Conservation (phyloP, 208 protist species). For the Acanthamoeba sp. region DNA sequence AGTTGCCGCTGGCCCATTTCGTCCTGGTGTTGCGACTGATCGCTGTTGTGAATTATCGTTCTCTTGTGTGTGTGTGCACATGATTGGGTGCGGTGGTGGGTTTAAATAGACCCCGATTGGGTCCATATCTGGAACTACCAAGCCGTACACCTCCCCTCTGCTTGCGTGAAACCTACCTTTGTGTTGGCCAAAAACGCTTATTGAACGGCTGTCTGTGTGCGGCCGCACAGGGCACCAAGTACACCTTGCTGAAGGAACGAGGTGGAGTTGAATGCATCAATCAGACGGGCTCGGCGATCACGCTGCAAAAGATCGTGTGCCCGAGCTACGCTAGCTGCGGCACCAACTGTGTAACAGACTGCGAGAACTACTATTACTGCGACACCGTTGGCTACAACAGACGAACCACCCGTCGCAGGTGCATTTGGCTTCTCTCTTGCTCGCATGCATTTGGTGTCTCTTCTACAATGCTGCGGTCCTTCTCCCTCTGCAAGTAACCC, state of each 20-base stretch:
- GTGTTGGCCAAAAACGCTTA: no score
- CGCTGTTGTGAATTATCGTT: no score
- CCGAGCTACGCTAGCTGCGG: neutral
- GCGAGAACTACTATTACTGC: neutral
- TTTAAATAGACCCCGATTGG: neutral
- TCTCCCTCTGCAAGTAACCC: neutral
- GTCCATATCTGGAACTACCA: neutral
- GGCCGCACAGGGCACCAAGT: neutral
- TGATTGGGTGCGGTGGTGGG: no score
- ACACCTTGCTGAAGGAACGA: neutral
- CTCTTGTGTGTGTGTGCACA: no score
- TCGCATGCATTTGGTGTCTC: neutral
- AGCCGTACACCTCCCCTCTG: neutral
- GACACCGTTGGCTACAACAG: neutral
- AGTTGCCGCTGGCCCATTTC: no score
- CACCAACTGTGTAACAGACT: neutral
- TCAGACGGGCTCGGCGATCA: neutral
- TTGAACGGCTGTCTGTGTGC: neutral
- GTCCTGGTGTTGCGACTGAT: no score
- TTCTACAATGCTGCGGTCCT: neutral
- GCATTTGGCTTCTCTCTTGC: neutral
- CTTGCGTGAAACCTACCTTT: neutral
- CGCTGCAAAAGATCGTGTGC: neutral
- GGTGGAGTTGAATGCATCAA: neutral
- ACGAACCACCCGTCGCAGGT: neutral